phyloP scores from a whole-genome alignment of 768 basidiomycete genomes.

The Lactarius tabidus region DNA sequence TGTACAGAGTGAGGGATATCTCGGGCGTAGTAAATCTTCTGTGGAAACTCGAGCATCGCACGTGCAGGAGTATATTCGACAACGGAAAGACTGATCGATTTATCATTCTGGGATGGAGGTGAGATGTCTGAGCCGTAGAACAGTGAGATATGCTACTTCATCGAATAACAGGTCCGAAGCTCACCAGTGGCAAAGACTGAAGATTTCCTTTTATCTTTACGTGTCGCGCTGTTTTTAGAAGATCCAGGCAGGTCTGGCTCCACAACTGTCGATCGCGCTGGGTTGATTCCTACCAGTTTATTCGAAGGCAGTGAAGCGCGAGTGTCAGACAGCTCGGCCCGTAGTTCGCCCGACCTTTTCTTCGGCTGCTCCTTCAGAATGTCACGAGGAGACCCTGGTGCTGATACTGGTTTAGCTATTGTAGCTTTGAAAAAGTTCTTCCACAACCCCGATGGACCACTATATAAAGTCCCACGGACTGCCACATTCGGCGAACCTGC shows the following conservation, averaged over 20 bases:
- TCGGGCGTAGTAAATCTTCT: constrained; percentile 35
- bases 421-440: constrained; percentile 18
- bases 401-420: neutral
- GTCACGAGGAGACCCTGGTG: neutral
- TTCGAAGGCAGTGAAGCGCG: neutral
- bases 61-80: constrained; percentile 21
- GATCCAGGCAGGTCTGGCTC: neutral
- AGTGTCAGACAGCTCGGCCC: neutral
- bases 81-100: constrained; percentile 10
- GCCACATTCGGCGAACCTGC: neutral
- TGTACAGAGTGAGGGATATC: constrained; percentile 63
- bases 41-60: constrained; percentile 21
- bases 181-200: neutral
- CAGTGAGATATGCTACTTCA: neutral
- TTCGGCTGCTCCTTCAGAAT: neutral
- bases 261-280: neutral
- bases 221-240: neutral
- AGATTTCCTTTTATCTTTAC: neutral
- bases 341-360: neutral
- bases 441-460: constrained; percentile 17
- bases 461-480: constrained; percentile 18
- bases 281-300: neutral
- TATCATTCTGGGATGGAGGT: neutral
- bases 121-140: neutral
- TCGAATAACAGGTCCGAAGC: neutral